Evolutionary conservation across 2,329 filamentous ascomycete genomes (phyloP).

Genomic region (Nemania sp.): DNA sequence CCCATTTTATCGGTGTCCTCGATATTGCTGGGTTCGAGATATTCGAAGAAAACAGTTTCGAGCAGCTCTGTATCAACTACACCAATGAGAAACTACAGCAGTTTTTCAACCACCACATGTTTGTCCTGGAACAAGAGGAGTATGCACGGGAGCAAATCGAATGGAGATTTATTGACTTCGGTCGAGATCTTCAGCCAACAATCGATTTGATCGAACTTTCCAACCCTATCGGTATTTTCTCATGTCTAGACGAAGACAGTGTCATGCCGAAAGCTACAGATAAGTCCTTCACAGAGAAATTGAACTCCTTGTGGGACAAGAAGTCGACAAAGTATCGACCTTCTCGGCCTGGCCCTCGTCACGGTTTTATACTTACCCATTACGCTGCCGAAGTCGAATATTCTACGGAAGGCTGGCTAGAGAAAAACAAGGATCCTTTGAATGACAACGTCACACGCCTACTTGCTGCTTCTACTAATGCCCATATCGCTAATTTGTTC

Average conservation of each 20-base stretch:
- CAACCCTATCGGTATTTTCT: conserved; percentile 98
- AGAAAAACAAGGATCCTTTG: conserved; percentile 98
- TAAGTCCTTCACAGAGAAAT: conserved; percentile 95
- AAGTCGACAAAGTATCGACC: conserved; percentile 94
- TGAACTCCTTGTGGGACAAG: conserved; percentile 96
- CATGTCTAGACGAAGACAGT: conserved; percentile 95
- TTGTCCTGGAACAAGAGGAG: conserved; percentile 97
- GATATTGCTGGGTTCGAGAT: conserved; percentile 99
- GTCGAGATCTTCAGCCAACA: conserved; percentile 94
- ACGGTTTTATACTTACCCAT: conserved; percentile 96
- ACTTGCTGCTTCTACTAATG: conserved; percentile 83
- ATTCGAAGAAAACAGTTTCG: conserved; percentile 98
- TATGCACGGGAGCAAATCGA: conserved; percentile 98
- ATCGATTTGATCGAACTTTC: conserved; percentile 97
- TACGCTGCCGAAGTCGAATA: conserved; percentile 99
- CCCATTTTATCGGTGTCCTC: conserved; percentile 95
- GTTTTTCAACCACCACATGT: conserved; percentile 99
- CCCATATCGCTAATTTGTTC: conserved; percentile 87
- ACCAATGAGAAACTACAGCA: conserved; percentile 99
- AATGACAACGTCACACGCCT: conserved; percentile 97
- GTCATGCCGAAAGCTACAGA: conserved; percentile 99
- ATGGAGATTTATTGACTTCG: conserved; percentile 99
- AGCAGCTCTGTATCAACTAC: conserved; percentile 99
- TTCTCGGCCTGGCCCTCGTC: conserved; percentile 76
- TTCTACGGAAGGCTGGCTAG: conserved; percentile 92